Percentiles rank a stretch among this genome's conserved stretches.
Evolutionary conservation across 345 rosid genomes (phyloP).

Genomic region (Eucalyptus coolabah): DNA sequence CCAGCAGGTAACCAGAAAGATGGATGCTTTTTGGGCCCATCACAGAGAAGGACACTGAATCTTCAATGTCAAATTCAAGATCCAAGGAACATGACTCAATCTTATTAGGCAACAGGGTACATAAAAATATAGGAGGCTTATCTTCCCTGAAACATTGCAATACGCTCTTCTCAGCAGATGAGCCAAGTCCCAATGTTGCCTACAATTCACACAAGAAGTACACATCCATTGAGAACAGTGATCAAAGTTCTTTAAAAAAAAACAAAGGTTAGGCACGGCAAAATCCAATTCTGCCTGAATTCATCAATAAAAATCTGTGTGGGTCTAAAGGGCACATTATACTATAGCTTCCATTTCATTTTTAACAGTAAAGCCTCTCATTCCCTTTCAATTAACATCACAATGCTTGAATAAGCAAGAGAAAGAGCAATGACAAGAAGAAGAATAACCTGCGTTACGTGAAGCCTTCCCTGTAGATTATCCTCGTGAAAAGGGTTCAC

Average conservation of each 20-base stretch:
- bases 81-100: conserved; percentile 60
- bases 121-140: conserved; percentile 50
- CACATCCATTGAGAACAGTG: background rate
- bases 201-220: conserved; percentile 3
- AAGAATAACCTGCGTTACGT: conserved; percentile 62
- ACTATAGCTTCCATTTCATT: background rate
- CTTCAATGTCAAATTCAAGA: conserved; percentile 66
- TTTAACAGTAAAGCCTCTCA: background rate
- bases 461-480: conserved; percentile 55
- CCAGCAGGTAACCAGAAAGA: conserved; percentile 68
- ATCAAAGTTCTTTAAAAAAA: background rate
- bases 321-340: background rate
- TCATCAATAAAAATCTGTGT: background rate
- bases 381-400: background rate
- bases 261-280: background rate
- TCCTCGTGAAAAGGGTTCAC: conserved; percentile 51
- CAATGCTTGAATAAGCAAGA: background rate
- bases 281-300: background rate
- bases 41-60: conserved; percentile 59
- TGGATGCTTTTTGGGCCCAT: conserved; percentile 74
- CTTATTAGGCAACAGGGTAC: conserved; percentile 66
- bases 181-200: conserved; percentile 92
- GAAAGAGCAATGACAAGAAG: background rate
- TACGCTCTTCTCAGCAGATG: conserved; percentile 41
- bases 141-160: conserved; percentile 68